A percentile compares a stretch with the other conserved stretches of the same genome.
phyloP scores from a whole-genome alignment of 495 filamentous ascomycete species.

The Pseudoneurospora amorphoporcata region DNA sequence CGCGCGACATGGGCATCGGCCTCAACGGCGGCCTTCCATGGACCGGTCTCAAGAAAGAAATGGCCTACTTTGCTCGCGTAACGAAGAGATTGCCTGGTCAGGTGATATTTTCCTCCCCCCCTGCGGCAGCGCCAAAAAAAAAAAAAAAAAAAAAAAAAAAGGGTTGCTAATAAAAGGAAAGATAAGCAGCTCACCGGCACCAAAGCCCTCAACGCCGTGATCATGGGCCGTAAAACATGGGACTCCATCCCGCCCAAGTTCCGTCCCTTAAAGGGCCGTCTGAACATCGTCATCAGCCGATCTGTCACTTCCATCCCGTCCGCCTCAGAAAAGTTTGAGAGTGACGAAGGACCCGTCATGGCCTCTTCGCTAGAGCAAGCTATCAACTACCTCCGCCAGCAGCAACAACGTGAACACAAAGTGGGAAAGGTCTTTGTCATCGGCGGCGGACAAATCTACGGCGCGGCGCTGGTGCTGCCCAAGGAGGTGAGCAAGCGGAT shows the following conservation, averaged over 20 bases:
- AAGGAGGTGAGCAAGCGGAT: constrained; percentile 37
- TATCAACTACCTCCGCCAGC: constrained; percentile 26
- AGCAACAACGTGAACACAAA: constrained; percentile 12
- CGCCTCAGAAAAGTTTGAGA: background rate
- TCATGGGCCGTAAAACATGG: constrained; percentile 98
- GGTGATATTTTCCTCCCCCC: background rate
- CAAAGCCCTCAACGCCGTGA: constrained; percentile 58
- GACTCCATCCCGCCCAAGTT: constrained; percentile 67
- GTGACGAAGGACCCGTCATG: constrained; percentile 15
- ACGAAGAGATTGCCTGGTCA: constrained; percentile 52
- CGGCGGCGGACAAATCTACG: constrained; percentile 81
- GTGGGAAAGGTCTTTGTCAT: constrained; percentile 67
- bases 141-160: no score
- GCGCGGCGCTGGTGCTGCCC: constrained; percentile 44
- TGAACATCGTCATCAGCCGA: constrained; percentile 70
- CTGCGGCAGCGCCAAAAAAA: background rate
- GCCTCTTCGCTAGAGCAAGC: constrained; percentile 48
- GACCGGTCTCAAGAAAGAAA: constrained; percentile 77
- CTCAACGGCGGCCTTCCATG: constrained; percentile 71
- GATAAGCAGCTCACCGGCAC: constrained; percentile 1
- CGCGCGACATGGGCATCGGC: constrained; percentile 77
- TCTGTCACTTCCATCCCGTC: constrained; percentile 6
- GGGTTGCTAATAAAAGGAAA: no score
- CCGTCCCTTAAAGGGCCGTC: constrained; percentile 65
- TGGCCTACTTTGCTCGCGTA: constrained; percentile 87